These are phyloP conservation scores for Dryas octopetala DNA, from an alignment of 306 rosid genomes.

Conservation along the genomic window DNA sequence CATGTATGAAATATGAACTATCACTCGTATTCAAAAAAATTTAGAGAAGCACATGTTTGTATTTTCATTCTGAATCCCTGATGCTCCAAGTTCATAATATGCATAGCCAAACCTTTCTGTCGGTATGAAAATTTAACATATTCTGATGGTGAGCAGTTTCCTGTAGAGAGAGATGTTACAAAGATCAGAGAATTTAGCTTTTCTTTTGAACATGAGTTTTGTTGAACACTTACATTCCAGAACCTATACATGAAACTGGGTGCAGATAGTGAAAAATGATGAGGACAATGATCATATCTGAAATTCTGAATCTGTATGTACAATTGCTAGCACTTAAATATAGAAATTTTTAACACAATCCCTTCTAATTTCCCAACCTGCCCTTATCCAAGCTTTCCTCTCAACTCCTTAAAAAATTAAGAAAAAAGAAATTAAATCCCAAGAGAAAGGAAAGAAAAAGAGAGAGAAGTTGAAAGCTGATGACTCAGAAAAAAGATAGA, in stretches of 20 bases:
- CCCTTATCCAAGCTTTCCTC: background rate
- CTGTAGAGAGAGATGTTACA: background rate
- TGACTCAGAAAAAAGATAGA: background rate
- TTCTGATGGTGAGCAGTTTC: background rate
- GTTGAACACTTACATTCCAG: constrained; percentile 6
- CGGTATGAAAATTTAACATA: background rate
- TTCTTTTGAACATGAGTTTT: background rate
- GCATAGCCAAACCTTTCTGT: background rate
- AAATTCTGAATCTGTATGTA: constrained; percentile 16
- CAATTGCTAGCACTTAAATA: constrained; percentile 10
- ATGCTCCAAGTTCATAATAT: background rate
- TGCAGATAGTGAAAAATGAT: background rate
- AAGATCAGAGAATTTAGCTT: background rate
- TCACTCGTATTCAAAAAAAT: constrained; percentile 27
- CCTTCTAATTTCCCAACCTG: background rate
- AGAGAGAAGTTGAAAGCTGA: background rate
- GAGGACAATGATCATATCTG: background rate
- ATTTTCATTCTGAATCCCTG: background rate
- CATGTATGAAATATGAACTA: constrained; percentile 27
- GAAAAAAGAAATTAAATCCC: too few relatives aligned
- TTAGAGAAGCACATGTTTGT: background rate
- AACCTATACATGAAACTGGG: background rate
- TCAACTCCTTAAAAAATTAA: background rate
- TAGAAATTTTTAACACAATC: background rate
- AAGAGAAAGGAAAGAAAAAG: background rate